These are phyloP conservation scores for Syncephalastrum sp. DNA, from an alignment of 371 early-diverging fungal species.

Conservation along the genomic window DNA sequence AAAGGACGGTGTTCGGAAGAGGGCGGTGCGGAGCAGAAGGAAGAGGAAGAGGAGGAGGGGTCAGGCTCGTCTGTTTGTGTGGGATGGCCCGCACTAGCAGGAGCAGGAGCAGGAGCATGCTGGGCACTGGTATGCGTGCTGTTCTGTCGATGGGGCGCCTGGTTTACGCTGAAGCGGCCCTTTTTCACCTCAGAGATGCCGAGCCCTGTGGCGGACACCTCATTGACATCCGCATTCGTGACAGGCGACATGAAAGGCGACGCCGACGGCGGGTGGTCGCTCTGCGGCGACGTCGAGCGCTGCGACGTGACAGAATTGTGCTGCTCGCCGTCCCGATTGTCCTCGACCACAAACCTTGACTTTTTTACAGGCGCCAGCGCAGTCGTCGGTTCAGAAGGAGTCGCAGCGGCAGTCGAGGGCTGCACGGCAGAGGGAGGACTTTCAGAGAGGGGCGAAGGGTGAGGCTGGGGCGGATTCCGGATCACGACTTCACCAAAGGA, in stretches of 20 bases:
- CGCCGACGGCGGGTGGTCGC: conserved; percentile 8
- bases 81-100: background rate
- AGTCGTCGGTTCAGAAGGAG: conserved; percentile 8
- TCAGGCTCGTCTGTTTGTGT: conserved; percentile 1
- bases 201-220: conserved; percentile 7
- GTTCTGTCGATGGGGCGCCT: conserved; percentile 13
- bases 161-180: conserved; percentile 66
- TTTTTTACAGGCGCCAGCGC: conserved; percentile 26
- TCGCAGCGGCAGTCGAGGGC: conserved; percentile 5
- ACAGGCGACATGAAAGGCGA: conserved; percentile 12
- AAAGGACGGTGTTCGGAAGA: conserved; percentile 9
- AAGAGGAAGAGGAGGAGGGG: background rate
- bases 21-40: background rate
- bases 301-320: conserved; percentile 9
- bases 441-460: conserved; percentile 3
- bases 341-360: conserved; percentile 59
- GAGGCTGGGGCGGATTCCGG: conserved; percentile 23
- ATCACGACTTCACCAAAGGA: conserved; percentile 50
- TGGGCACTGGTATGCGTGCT: background rate
- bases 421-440: conserved; percentile 2
- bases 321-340: conserved; percentile 14
- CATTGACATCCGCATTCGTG: conserved; percentile 7
- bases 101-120: background rate
- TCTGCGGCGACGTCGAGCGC: conserved; percentile 5
- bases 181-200: conserved; percentile 49